phyloP scores from a whole-genome alignment of 192 early-diverging fungal species.

The Entophlyctis helioformis region DNA sequence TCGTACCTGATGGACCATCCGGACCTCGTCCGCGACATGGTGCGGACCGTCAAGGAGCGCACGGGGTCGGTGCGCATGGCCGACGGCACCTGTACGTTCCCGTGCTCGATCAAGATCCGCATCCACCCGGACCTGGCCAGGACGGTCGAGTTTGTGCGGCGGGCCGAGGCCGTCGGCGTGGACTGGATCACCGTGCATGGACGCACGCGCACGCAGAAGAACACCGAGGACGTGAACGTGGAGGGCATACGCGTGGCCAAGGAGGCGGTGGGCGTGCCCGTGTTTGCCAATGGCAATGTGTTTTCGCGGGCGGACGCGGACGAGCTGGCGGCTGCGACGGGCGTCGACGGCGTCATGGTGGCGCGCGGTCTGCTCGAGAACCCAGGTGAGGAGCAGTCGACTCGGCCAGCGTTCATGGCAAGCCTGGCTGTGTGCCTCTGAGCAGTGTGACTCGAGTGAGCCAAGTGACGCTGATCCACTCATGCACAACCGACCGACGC shows the following conservation, averaged over 20 bases:
- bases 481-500: too few relatives aligned
- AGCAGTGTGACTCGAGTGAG: too few relatives aligned
- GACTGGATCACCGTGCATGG: constrained; percentile 88
- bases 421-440: too few relatives aligned
- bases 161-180: constrained; percentile 74
- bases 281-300: constrained; percentile 82
- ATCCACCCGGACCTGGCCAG: constrained; percentile 60
- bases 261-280: constrained; percentile 64
- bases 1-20: constrained; percentile 76
- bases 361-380: constrained; percentile 84
- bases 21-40: constrained; percentile 86
- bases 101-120: constrained; percentile 74
- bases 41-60: constrained; percentile 51
- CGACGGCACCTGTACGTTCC: constrained; percentile 32
- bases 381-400: constrained; percentile 37
- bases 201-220: constrained; percentile 67
- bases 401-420: too few relatives aligned
- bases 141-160: constrained; percentile 75
- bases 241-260: constrained; percentile 74
- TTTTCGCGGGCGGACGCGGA: constrained; percentile 67
- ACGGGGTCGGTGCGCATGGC: constrained; percentile 28
- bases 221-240: constrained; percentile 66
- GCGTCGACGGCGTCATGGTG: constrained; percentile 83
- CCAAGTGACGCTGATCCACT: too few relatives aligned
- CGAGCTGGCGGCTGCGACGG: constrained; percentile 58